phyloP scores from a whole-genome alignment of 2,329 filamentous ascomycete genomes.

The Exophiala sp. region DNA sequence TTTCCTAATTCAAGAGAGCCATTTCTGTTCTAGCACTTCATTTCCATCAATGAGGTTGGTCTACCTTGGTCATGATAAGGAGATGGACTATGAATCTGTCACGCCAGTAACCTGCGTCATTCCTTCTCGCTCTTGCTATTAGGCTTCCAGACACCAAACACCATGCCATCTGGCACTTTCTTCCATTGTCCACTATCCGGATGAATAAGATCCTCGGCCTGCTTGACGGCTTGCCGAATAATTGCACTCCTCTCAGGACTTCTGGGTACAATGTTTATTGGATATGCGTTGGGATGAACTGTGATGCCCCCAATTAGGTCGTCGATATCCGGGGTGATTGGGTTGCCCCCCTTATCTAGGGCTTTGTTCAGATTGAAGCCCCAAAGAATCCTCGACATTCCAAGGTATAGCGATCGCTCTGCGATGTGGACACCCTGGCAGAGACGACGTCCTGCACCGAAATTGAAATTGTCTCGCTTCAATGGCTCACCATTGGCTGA shows the following conservation, averaged over 20 bases:
- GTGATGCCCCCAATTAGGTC: neutral
- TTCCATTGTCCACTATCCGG: constrained; percentile 31
- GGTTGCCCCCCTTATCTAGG: constrained; percentile 8
- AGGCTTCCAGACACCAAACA: constrained; percentile 11
- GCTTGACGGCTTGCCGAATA: too few species aligned
- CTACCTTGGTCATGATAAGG: too few species aligned
- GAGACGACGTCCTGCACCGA: too few species aligned
- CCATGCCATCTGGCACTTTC: constrained; percentile 24
- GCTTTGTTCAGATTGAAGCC: constrained; percentile 29
- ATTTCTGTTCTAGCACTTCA: too few species aligned
- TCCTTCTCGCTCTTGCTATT: too few species aligned
- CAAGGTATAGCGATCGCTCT: too few species aligned
- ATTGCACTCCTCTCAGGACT: constrained; percentile 4
- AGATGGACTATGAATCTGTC: too few species aligned
- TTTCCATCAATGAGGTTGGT: too few species aligned
- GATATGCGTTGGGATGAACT: constrained; percentile 3
- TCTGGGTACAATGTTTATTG: constrained; percentile 4
- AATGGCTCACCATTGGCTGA: constrained; percentile 33
- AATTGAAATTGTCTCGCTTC: constrained; percentile 29
- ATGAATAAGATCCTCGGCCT: constrained; percentile 23
- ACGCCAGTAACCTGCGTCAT: too few species aligned
- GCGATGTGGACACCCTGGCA: too few species aligned
- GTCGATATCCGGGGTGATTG: constrained; percentile 19
- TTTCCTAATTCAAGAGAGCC: too few species aligned
- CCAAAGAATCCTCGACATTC: constrained; percentile 34